Conservation (phyloP, 805 yeast species). For the Blastobotrys muscicola region DNA sequence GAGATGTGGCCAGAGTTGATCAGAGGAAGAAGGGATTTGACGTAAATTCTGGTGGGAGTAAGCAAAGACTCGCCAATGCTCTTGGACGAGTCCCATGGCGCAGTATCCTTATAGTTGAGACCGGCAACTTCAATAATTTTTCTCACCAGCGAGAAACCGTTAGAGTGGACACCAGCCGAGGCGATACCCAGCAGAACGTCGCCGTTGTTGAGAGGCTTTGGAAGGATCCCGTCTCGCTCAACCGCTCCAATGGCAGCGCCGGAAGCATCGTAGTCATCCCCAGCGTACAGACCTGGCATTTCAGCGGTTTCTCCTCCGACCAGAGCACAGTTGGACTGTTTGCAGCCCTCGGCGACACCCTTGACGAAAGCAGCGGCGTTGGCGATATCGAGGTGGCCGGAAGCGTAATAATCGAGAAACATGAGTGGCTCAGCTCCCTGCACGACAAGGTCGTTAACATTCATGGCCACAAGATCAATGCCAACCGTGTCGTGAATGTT, state of each 20-base stretch:
- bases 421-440: conserved; percentile 98
- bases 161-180: conserved; percentile 92
- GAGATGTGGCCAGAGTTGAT: conserved; percentile 57
- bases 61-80: conserved; percentile 81
- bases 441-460: conserved; percentile 92
- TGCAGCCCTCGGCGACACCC: conserved; percentile 97
- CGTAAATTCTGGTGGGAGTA: conserved; percentile 90
- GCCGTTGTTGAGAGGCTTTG: conserved; percentile 68
- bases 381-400: conserved; percentile 77
- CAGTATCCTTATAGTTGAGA: conserved; percentile 58
- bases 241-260: conserved; percentile 99
- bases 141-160: conserved; percentile 91
- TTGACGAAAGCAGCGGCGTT: conserved; percentile 81
- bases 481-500: conserved; percentile 95
- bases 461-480: conserved; percentile 97
- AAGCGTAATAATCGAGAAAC: conserved; percentile 93
- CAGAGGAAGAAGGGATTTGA: conserved; percentile 75
- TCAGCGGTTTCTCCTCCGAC: conserved; percentile 99
- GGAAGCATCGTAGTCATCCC: conserved; percentile 93
- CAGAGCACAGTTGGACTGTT: conserved; percentile 89
- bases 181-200: conserved; percentile 78
- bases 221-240: conserved; percentile 60
- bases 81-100: conserved; percentile 73
- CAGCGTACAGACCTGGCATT: conserved; percentile 98
- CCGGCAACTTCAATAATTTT: conserved; percentile 75